Evolutionary conservation across 768 basidiomycete genomes (phyloP), one percentile per base, ranked within the genome.

Genomic region (Plicaturopsis crispa): DNA sequence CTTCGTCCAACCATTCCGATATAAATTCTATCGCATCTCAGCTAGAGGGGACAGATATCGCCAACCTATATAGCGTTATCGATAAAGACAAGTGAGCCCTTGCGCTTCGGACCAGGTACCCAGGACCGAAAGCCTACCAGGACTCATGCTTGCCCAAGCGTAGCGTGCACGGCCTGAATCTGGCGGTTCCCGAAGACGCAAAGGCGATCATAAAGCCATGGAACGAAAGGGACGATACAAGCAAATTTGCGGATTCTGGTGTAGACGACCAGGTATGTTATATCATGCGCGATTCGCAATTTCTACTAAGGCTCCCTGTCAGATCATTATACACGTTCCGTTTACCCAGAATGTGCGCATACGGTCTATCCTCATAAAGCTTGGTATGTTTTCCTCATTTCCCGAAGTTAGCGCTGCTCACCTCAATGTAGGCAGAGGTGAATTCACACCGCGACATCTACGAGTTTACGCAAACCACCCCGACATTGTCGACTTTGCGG

Each of bases 301-400:
- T 38, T 33, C 36, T 36, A 41, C 34, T 18, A 38, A 17, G 13
- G 24, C 24, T 31, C 33, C 32, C 10, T 8, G 26, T 28, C 47
- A 90, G 87, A 65, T 89, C 39, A 81, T 90, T 50, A 68, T 91
- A 43, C 85, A 88, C 55, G 59, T 91, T 34, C 84, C 88, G 0
- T 91, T 91, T 63, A 70, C 70, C 1, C 72, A 88, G 54, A 83
- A 79, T 49, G 87, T 90, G 18, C 70, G 84, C 33, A 55, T 91
- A 31, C 75, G 75, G 43, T 86, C 87, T 13, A 54, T 91, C 5
- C 51, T 89, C 14, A 60, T 91, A 39, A 90, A 90, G 55, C 58
- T 86, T 31, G 88, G 87, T 85, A 52, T 47, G 68, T 49, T 3
- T 17, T 31, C 32, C 41, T 24, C 39, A 45, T 33, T 38, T 40